Percentiles rank a stretch among this genome's conserved stretches.
These are phyloP conservation scores for Naganishia vishniacii DNA, from an alignment of 768 basidiomycete genomes.

Conservation along the genomic window DNA sequence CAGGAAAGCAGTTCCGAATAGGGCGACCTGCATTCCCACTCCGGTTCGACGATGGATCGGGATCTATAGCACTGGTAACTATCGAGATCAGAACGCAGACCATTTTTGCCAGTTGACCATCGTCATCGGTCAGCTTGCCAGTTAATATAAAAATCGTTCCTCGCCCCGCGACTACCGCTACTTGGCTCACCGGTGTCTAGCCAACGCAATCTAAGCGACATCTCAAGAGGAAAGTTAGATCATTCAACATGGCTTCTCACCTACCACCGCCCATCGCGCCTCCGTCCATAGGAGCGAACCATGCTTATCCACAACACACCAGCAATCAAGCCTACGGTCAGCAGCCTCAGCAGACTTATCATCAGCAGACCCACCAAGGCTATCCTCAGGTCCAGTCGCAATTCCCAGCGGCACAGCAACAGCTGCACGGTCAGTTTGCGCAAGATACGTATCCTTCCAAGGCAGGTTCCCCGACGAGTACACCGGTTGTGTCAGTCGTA, in stretches of 20 bases:
- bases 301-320: neutral
- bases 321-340: conserved; percentile 1
- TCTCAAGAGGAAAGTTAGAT: too few species aligned
- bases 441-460: neutral
- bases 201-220: too few species aligned
- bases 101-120: too few species aligned
- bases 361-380: neutral
- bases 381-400: neutral
- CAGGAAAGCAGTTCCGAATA: too few species aligned
- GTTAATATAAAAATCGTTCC: too few species aligned
- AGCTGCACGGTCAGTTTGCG: neutral
- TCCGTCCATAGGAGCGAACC: neutral
- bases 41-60: too few species aligned
- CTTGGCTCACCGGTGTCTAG: too few species aligned
- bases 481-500: neutral
- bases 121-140: too few species aligned
- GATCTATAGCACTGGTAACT: too few species aligned
- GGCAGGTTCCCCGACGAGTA: neutral
- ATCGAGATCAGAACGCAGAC: too few species aligned
- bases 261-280: conserved; percentile 12
- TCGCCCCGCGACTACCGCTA: too few species aligned
- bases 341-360: conserved; percentile 1
- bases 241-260: neutral
- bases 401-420: neutral
- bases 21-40: too few species aligned